Conservation (phyloP, 176 grass and related monocot genomes). For the Elaeis guineensis region DNA sequence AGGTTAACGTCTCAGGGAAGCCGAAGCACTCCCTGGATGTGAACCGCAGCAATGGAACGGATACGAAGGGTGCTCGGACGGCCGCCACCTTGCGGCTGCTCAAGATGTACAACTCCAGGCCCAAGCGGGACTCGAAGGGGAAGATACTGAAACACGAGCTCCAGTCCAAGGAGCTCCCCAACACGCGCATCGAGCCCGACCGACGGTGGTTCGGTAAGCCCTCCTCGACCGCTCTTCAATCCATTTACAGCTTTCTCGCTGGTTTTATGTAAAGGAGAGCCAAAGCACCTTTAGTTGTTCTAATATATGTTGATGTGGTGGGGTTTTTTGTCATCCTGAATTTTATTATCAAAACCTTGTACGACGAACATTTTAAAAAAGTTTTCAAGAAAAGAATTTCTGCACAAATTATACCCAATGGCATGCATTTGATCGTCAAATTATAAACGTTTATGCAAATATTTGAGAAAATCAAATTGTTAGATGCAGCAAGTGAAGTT, state of each 20-base stretch:
- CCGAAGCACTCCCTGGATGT: constrained; percentile 84
- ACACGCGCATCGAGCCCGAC: constrained; percentile 78
- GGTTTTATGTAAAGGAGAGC: not conserved
- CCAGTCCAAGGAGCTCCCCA: constrained; percentile 84
- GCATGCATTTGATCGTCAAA: too few relatives aligned
- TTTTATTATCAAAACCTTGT: too few relatives aligned
- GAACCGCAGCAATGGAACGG: constrained; percentile 74
- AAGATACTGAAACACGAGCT: constrained; percentile 56
- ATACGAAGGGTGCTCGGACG: constrained; percentile 41
- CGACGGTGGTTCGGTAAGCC: constrained; percentile 74
- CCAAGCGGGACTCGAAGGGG: constrained; percentile 51
- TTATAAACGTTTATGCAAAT: too few relatives aligned
- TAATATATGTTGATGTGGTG: too few relatives aligned
- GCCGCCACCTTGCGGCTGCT: constrained; percentile 69
- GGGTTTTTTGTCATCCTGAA: too few relatives aligned
- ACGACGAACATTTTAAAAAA: too few relatives aligned
- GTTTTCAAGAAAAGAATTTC: too few relatives aligned
- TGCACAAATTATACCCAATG: too few relatives aligned
- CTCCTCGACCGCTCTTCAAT: not conserved
- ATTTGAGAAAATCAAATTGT: too few relatives aligned
- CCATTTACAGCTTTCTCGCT: not conserved
- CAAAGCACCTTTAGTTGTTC: too few relatives aligned
- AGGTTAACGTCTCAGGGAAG: constrained; percentile 83
- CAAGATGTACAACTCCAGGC: constrained; percentile 59
- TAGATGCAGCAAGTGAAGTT: too few relatives aligned